Percentiles rank a stretch among this genome's conserved stretches.
phyloP scores from a whole-genome alignment of 1,284 basidiomycete genomes.

The Moesziomyces globuligerus region DNA sequence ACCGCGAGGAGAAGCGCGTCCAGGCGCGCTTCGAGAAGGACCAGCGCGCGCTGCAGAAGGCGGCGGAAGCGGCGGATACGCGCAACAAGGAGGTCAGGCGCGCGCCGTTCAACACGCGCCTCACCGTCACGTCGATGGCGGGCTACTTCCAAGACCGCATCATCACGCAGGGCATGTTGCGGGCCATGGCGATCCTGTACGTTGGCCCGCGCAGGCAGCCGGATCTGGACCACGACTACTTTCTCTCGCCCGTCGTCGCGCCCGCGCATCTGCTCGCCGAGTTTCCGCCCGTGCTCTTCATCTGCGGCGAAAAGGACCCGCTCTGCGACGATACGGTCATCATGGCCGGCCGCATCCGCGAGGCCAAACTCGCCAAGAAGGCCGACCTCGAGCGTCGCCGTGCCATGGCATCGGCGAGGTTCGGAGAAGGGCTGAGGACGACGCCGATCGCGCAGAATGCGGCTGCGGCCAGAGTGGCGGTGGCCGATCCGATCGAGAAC shows the following conservation, averaged over 20 bases:
- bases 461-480: slow-evolving; percentile 61
- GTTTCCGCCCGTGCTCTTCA: slow-evolving; percentile 85
- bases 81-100: slow-evolving; percentile 37
- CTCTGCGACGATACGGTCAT: slow-evolving; percentile 80
- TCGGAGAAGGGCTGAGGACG: slow-evolving; percentile 70
- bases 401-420: slow-evolving; percentile 63
- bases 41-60: slow-evolving; percentile 37
- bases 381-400: slow-evolving; percentile 70
- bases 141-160: slow-evolving; percentile 70
- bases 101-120: slow-evolving; percentile 76
- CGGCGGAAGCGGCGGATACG: slow-evolving; percentile 42
- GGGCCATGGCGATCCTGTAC: slow-evolving; percentile 97
- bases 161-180: slow-evolving; percentile 73
- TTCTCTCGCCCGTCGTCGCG: slow-evolving; percentile 90
- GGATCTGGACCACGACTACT: slow-evolving; percentile 92
- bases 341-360: slow-evolving; percentile 88
- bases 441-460: slow-evolving; percentile 67
- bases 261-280: slow-evolving; percentile 84
- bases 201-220: slow-evolving; percentile 91
- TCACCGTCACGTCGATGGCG: slow-evolving; percentile 95
- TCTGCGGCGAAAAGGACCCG: slow-evolving; percentile 83
- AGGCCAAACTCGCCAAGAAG: slow-evolving; percentile 80
- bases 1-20: slow-evolving; percentile 33
- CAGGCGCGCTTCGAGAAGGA: slow-evolving; percentile 38
- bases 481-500: slow-evolving; percentile 70